Base-by-base conservation (phyloP, 2,329 filamentous ascomycete genomes). In the Epicoccum nigrum region DNA sequence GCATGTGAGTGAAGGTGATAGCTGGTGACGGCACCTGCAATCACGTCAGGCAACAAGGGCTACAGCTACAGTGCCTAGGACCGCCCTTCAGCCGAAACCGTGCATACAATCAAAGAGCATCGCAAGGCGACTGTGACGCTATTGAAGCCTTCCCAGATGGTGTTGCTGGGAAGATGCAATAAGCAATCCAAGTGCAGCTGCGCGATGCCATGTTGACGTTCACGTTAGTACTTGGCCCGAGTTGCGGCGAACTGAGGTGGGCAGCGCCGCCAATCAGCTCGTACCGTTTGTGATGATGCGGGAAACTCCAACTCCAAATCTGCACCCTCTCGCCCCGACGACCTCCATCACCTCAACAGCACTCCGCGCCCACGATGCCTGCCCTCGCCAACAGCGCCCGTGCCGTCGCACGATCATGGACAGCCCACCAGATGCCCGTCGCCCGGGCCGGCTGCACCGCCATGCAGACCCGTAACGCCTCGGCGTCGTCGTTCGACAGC, bases 401-500 rank as follows among this genome's bases (percentile, higher is more conserved):
- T 65, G 71, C 74, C 62, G 67, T 80, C 64, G 74, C 74, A 68
- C 77, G 78, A 64, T 71, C 73, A 70, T 76, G 76, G 68, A 74
- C 76, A 51, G 76, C 76, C 54, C 69, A 77, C 68, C 74, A 74
- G 67, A 67, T 77, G 64, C 76, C 77, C 63, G 71, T 75, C 59
- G 69, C 77, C 62, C 74, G 77, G 67, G 75, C 75, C 56, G 69
- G 75, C 53, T 68, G 73, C 67, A 73, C 76, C 63, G 68, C 75
- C 60, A 63, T 74, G 64, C 76, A 79, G 66, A 72, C 73, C 66
- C 76, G 76, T 62, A 70, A 65, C 67, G 64, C 69, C 58, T 73
- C 73, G 62, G 70, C 77, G 55, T 74, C 76, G 58, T 73, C 72
- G 59, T 80, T 79, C 74, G 74, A 76, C 63, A 77, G 73, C 64